These are phyloP conservation scores for Beta lomatogona DNA, from an alignment of 179 eudicot genomes.

Conservation along the genomic window DNA sequence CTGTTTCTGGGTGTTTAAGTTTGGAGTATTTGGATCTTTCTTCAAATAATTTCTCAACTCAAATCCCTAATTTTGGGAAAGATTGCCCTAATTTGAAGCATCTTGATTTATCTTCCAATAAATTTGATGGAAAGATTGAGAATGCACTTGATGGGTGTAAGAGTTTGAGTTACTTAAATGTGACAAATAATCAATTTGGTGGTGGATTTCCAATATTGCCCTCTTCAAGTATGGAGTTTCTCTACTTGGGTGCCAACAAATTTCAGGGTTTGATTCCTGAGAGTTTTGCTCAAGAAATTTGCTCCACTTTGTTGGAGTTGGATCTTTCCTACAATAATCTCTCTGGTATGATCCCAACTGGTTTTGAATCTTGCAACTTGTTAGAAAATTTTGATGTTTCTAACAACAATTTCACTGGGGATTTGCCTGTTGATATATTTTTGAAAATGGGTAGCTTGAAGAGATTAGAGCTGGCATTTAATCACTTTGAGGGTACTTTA, in stretches of 20 bases:
- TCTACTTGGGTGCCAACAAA: slow-evolving; percentile 52
- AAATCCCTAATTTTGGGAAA: slow-evolving; percentile 45
- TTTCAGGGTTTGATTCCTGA: slow-evolving; percentile 53
- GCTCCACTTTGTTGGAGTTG: slow-evolving; percentile 55
- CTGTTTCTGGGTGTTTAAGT: slow-evolving; percentile 38
- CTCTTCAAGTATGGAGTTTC: slow-evolving; percentile 40
- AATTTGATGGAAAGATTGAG: slow-evolving; percentile 45
- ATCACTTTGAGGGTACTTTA: slow-evolving; percentile 60
- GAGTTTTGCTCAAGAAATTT: slow-evolving; percentile 40
- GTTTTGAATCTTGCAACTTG: slow-evolving; percentile 52
- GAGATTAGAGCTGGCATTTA: slow-evolving; percentile 47
- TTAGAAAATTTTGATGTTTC: slow-evolving; percentile 60
- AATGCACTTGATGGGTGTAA: slow-evolving; percentile 41
- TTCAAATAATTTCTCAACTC: slow-evolving; percentile 57
- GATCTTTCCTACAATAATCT: slow-evolving; percentile 68
- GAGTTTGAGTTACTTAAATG: slow-evolving; percentile 53
- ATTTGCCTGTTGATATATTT: slow-evolving; percentile 60
- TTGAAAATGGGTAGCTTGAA: slow-evolving; percentile 53
- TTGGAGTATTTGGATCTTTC: slow-evolving; percentile 64
- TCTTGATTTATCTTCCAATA: slow-evolving; percentile 73
- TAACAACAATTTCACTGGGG: slow-evolving; percentile 72
- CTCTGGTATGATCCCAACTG: slow-evolving; percentile 63
- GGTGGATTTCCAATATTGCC: slow-evolving; percentile 55
- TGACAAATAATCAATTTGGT: slow-evolving; percentile 47
- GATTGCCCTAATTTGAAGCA: slow-evolving; percentile 44